Evolutionary conservation across 495 filamentous ascomycete species (phyloP).

Genomic region (Talaromyces wortmannii): DNA sequence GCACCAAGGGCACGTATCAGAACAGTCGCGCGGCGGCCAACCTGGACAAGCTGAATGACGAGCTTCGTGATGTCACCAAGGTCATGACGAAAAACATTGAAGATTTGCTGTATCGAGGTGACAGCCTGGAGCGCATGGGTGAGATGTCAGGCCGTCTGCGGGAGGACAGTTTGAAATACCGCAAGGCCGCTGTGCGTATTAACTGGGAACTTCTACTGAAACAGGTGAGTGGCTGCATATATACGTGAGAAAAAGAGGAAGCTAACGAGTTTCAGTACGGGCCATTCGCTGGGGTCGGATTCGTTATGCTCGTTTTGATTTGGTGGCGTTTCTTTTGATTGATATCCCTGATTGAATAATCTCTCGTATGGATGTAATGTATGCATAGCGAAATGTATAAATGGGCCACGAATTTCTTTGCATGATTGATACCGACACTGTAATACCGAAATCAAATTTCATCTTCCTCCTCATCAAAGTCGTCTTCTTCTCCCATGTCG

Average conservation of each 20-base stretch:
- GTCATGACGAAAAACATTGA: conserved; percentile 99
- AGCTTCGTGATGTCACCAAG: conserved; percentile 94
- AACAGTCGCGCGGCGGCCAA: conserved; percentile 83
- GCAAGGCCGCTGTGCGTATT: conserved; percentile 85
- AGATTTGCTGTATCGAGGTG: conserved; percentile 90
- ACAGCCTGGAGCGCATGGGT: conserved; percentile 94
- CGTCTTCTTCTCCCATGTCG: conserved; percentile 93
- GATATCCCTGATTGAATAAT: conserved; percentile 2
- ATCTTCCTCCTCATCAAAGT: conserved; percentile 98
- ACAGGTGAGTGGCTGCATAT: conserved; percentile 50
- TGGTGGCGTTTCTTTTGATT: conserved; percentile 87
- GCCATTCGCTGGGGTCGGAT: conserved; percentile 69
- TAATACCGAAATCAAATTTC: conserved; percentile 54
- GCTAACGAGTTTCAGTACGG: conserved; percentile 57
- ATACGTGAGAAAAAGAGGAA: not conserved
- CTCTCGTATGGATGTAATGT: conserved; percentile 14
- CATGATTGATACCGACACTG: not conserved
- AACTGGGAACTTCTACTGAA: conserved; percentile 97
- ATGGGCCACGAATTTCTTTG: not conserved
- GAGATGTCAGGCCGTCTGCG: conserved; percentile 79
- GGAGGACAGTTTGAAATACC: conserved; percentile 93
- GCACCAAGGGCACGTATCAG: conserved; percentile 91
- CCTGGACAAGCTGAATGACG: conserved; percentile 85
- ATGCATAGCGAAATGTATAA: conserved; percentile 14
- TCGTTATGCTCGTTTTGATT: conserved; percentile 77